These are phyloP conservation scores for Colletotrichum falcatum DNA, from an alignment of 2,329 filamentous ascomycete species.

Conservation along the genomic window DNA sequence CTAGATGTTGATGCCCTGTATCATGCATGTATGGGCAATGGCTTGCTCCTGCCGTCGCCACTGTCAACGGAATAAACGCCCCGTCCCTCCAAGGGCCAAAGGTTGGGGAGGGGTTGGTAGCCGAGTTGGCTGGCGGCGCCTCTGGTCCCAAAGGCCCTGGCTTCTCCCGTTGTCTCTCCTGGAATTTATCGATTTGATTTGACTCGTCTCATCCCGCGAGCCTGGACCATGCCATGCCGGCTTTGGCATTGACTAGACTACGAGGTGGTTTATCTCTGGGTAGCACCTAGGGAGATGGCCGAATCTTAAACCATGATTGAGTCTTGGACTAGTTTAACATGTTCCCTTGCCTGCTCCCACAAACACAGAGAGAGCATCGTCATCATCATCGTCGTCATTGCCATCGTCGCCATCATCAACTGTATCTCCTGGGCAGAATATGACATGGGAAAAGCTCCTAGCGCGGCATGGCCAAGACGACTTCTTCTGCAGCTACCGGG, in stretches of 20 bases:
- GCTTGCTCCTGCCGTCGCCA: neutral
- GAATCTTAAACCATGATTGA: conserved; percentile 5
- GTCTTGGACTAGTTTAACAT: neutral
- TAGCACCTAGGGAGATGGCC: conserved; percentile 9
- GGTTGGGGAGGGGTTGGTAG: no score
- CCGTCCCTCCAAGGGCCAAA: neutral
- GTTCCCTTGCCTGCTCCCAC: neutral
- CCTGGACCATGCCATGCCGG: conserved; percentile 8
- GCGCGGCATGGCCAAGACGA: neutral
- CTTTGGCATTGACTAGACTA: neutral
- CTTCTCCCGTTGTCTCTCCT: neutral
- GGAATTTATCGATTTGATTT: neutral
- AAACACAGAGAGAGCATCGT: neutral
- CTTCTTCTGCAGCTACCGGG: conserved; percentile 12
- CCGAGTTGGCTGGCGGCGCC: neutral
- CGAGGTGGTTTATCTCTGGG: neutral
- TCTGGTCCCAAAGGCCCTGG: neutral
- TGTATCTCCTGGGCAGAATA: neutral
- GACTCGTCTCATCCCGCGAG: conserved; percentile 9
- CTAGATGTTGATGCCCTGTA: neutral
- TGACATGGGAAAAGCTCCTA: neutral
- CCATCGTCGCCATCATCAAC: neutral
- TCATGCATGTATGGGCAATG: neutral
- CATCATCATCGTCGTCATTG: neutral
- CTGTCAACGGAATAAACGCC: neutral